Conservation (phyloP, 805 yeast species). For the Tetrapisispora taiwanensis region DNA sequence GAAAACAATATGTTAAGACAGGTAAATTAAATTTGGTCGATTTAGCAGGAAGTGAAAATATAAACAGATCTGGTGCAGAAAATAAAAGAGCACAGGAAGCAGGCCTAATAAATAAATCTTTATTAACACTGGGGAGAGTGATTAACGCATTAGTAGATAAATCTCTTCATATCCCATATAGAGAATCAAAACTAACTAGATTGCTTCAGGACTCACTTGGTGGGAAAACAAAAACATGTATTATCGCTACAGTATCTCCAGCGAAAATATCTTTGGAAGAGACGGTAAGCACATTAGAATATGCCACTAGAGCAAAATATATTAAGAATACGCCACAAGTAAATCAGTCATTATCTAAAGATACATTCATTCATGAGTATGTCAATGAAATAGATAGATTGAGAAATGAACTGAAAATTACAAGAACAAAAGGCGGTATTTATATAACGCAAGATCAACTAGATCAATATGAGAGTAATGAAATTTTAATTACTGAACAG, state of each 20-base stretch:
- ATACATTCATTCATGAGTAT: conserved; percentile 35
- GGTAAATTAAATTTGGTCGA: conserved; percentile 84
- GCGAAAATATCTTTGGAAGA: conserved; percentile 64
- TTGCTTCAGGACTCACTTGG: conserved; percentile 76
- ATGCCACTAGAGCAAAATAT: conserved; percentile 73
- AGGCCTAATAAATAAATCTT: conserved; percentile 78
- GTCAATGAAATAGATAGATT: conserved; percentile 45
- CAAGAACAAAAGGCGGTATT: conserved; percentile 48
- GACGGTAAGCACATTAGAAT: conserved; percentile 70
- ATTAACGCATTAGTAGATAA: conserved; percentile 62
- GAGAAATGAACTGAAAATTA: conserved; percentile 50
- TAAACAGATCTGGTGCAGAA: conserved; percentile 72
- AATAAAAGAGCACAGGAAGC: conserved; percentile 84
- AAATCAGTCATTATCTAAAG: conserved; percentile 42
- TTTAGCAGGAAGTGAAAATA: conserved; percentile 87
- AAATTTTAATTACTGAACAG: conserved; percentile 41
- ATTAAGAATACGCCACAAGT: conserved; percentile 61
- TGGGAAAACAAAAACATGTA: conserved; percentile 71
- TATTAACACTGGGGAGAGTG: conserved; percentile 77
- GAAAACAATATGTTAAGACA: conserved; percentile 40
- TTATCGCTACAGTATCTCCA: conserved; percentile 77
- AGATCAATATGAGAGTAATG: conserved; percentile 36
- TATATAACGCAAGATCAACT: conserved; percentile 42
- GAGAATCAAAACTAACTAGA: conserved; percentile 75
- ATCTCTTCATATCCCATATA: conserved; percentile 64